Conservation (phyloP, 306 rosid genomes). For the Castanospermum australe region DNA sequence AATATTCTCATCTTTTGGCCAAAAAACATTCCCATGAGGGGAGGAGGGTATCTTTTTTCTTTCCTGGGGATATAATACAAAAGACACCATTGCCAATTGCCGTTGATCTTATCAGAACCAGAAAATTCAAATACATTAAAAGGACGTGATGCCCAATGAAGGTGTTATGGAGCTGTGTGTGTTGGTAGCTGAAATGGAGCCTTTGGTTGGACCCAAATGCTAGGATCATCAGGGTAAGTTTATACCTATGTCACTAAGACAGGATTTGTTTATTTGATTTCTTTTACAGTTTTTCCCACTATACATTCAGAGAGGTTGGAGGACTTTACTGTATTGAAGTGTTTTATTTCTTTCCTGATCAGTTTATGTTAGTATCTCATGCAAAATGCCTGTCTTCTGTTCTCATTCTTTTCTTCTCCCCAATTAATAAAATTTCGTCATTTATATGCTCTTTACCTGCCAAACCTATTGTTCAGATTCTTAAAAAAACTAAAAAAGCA, state of each 20-base stretch:
- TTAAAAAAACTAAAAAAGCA: too few species aligned
- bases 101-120: not conserved
- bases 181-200: not conserved
- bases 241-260: not conserved
- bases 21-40: not conserved
- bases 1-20: not conserved
- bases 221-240: not conserved
- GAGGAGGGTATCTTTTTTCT: too few species aligned
- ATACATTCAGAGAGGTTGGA: not conserved
- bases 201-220: not conserved
- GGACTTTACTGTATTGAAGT: not conserved
- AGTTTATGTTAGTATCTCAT: too few species aligned
- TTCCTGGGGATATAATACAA: too few species aligned
- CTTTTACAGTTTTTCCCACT: too few species aligned
- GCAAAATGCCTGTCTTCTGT: too few species aligned
- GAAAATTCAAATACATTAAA: not conserved
- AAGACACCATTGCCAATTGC: not conserved
- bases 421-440: too few species aligned
- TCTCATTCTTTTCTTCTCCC: too few species aligned
- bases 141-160: not conserved
- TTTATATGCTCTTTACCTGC: not conserved
- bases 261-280: not conserved
- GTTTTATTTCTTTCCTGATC: too few species aligned
- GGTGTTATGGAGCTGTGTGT: not conserved
- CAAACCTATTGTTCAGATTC: too few species aligned